Base-by-base conservation (phyloP, 2,329 filamentous ascomycete species). In the Ophiostoma perfectum region DNA sequence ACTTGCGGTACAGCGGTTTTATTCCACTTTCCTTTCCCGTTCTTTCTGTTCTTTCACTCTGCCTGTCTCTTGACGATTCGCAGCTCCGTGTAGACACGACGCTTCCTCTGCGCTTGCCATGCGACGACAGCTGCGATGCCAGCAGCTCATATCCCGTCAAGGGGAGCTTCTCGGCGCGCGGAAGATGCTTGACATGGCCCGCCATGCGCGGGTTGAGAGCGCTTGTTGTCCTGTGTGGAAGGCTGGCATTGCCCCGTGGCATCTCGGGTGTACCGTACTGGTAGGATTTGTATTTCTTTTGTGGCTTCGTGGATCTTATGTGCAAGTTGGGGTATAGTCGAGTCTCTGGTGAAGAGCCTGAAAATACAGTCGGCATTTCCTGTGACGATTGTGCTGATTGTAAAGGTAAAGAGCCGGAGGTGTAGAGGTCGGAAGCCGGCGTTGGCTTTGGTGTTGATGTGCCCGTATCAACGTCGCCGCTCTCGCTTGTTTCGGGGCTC, bases 1-100 rank as follows among this genome's bases (percentile, higher is more conserved):
- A 97, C 68, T 89, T 89, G 60, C 93, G 87, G 76, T 96, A 97
- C 69, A 96, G 84, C 0, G 92, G 91, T 11, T 60, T 60, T 18
- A 60, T 60, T 60, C 38, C 11, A 16, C 27, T 27, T 27, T 27
- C 27, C 27, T 27, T 27, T 27, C 2, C 27, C 27, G 27, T 27
- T 27, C 27, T 27, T 27, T 27, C 27, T 2, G 27, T 27, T 27
- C 27, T 27, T 27, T 27, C 27, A 27, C 27, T 27, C 27, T 27
- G 27, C 27, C 27, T 27, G 27, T 27, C 9, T 4, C 55, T 38
- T 18, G 27, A 6, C 12, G 55, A 60, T 11, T 60, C 55, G 55
- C 38, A 63, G 6, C 58, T 62, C 36, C 58, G 14, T n/a, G 38
- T 75, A 78, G 47, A 83, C 73, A 16, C 42, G 44, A 14, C 38